These are phyloP conservation scores for Spinacia oleracea DNA, from an alignment of 179 eudicot genomes.

Conservation along the genomic window DNA sequence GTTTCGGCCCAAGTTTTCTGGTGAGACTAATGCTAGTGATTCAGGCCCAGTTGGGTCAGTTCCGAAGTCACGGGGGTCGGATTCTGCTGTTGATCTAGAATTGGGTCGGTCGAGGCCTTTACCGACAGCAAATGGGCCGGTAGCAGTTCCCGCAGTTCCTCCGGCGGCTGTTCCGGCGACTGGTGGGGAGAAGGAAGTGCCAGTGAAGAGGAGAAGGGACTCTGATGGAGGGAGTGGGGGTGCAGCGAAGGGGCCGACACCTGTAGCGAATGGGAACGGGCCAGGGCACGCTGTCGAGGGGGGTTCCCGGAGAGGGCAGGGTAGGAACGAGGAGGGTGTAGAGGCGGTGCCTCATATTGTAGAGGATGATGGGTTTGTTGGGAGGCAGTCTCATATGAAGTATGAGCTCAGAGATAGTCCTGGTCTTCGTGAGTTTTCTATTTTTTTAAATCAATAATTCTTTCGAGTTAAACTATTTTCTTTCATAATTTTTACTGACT, in stretches of 20 bases:
- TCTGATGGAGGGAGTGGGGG: slow-evolving; percentile 46
- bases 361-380: slow-evolving; percentile 70
- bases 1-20: slow-evolving; percentile 86
- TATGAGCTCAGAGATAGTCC: slow-evolving; percentile 94
- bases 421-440: slow-evolving; percentile 65
- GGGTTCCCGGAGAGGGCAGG: slow-evolving; percentile 36
- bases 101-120: slow-evolving; percentile 47
- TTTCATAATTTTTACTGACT: neutral
- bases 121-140: slow-evolving; percentile 24
- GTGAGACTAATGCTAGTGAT: slow-evolving; percentile 60
- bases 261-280: slow-evolving; percentile 35
- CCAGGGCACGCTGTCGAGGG: slow-evolving; percentile 19
- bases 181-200: slow-evolving; percentile 37
- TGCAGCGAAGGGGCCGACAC: slow-evolving; percentile 26
- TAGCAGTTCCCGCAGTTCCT: slow-evolving; percentile 19
- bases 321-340: slow-evolving; percentile 45
- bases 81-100: slow-evolving; percentile 55
- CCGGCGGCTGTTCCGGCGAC: neutral
- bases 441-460: no score
- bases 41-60: slow-evolving; percentile 47
- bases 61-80: slow-evolving; percentile 32
- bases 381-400: slow-evolving; percentile 73
- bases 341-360: slow-evolving; percentile 50
- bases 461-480: neutral
- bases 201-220: slow-evolving; percentile 54